Base-by-base conservation (phyloP, 148 eudicot genomes). In the Chenopodium formosanum region DNA sequence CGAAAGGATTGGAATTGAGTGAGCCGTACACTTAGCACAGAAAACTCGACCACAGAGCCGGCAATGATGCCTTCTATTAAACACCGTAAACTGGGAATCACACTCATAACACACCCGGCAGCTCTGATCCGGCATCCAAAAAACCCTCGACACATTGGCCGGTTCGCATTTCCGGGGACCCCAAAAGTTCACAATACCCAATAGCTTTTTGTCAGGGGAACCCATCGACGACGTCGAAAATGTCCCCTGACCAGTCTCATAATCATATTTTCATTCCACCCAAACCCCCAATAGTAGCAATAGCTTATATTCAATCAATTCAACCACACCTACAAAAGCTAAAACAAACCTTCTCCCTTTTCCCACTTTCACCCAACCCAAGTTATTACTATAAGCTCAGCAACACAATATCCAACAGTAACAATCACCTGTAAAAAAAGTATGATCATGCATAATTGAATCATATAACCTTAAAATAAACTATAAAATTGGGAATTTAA, bases 101-200 rank as follows among this genome's bases (percentile, higher is more conserved):
- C 98, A 96, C 48, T 94, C 97, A 84, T 92, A 94, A 85, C 98
- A 91, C 22, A 89, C 94, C 85, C 92, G 86, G 77, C 98, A 94
- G 79, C 97, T 92, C 67, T 91, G 86, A 86, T 94, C 99, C 31
- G 92, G 98, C 98, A 96, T 96, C 99, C 99, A 96, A 85, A 96
- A 94, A 78, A 86, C 92, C 89, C 92, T 91, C 3, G 94, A 94
- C 79, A 89, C 89, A 82, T 89, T 81, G 75, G 91, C 82, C 0
- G 91, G 78, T 48, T 89, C 91, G 20, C 88, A 77, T 75, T 89
- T 84, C 81, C 92, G 84, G 74, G 88, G 90, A 78, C 92, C 86
- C 98, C 94, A 94, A 52, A 90, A 90, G 82, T 87, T 94, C 64
- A 92, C 82, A 27, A 91, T 69, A 77, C 90, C 95, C 80, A 87